Base-by-base conservation (phyloP, 805 yeast genomes). In the Barnettozyma californica region DNA sequence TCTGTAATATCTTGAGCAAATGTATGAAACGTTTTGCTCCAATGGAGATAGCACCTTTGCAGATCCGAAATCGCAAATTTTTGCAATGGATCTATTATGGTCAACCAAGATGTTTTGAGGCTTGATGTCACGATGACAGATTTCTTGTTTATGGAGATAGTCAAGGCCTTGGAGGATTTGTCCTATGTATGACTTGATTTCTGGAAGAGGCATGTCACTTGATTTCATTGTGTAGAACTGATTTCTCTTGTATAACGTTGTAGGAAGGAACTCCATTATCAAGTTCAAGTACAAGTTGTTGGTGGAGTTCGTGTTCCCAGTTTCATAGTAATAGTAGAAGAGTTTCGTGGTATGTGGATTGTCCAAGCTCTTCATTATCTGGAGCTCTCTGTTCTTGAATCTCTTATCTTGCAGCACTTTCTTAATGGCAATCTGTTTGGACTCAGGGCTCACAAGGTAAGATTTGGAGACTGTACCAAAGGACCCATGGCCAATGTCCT, bases 401-500 rank as follows among this genome's bases (percentile, higher is more conserved):
- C 98, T 74, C 63, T 84, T 87, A 68, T 94, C 99, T 65, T 94
- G 98, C 23, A 92, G 75, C n/a, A 94, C 99, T 58, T 95, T 80
- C 68, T 94, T 94, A 63, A 94, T 89, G 44, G 99, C 99, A 18
- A 92, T 95, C 38, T 81, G 77, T 25, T 50, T 40, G 58, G 83
- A 87, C 51, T 85, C 81, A 20, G 85, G 75, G 16, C 92, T 90
- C 52, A 78, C 62, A 36, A 94, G 73, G 50, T 79, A 81, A 7
- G 96, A 89, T 57, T 88, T 94, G 64, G 89, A 90, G n/a, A 94
- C 99, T 31, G 90, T 91, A 2, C 99, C 99, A 70, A 94, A 94
- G n/a, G 98, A 91, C 10, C 99, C 99, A 67, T 88, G 95, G n/a
- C 99, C 99, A 38, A 92, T 94, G 76, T 91, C 90, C 56, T 87